phyloP scores from a whole-genome alignment of 2,329 filamentous ascomycete genomes.

The Trichoderma lentiforme region DNA sequence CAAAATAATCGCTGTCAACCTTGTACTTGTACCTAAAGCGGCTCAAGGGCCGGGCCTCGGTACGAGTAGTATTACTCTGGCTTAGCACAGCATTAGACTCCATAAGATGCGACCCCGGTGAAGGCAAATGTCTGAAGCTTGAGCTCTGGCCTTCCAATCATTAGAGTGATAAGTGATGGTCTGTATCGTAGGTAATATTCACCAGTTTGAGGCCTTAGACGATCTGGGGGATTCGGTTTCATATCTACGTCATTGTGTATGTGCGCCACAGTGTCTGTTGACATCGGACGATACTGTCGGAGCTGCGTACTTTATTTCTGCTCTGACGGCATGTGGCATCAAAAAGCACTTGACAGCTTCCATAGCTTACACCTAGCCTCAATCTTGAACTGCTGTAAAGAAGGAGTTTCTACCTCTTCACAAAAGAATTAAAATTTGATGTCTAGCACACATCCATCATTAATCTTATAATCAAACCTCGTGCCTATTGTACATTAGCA shows the following conservation, averaged over 20 bases:
- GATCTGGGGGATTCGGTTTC: neutral
- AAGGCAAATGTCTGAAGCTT: neutral
- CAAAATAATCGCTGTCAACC: constrained; percentile 1
- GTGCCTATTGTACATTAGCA: neutral
- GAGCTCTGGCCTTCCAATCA: neutral
- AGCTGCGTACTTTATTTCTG: neutral
- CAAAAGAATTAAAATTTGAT: neutral
- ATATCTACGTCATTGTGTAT: constrained; percentile 11
- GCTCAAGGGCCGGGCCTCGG: constrained; percentile 10
- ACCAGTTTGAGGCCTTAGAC: neutral
- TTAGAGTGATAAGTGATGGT: neutral
- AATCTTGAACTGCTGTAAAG: neutral
- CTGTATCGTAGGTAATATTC: neutral
- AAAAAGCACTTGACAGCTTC: neutral
- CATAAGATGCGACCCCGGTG: neutral
- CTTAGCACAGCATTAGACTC: neutral
- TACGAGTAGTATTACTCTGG: constrained; percentile 5
- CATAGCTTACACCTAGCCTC: neutral
- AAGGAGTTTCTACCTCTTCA: neutral
- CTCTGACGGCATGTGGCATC: neutral
- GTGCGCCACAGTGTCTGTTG: neutral
- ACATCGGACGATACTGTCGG: neutral
- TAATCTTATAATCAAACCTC: neutral
- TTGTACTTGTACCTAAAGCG: neutral
- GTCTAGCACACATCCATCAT: neutral